Base-by-base conservation (phyloP, 768 basidiomycete genomes). In the Strobilomyces confusus region DNA sequence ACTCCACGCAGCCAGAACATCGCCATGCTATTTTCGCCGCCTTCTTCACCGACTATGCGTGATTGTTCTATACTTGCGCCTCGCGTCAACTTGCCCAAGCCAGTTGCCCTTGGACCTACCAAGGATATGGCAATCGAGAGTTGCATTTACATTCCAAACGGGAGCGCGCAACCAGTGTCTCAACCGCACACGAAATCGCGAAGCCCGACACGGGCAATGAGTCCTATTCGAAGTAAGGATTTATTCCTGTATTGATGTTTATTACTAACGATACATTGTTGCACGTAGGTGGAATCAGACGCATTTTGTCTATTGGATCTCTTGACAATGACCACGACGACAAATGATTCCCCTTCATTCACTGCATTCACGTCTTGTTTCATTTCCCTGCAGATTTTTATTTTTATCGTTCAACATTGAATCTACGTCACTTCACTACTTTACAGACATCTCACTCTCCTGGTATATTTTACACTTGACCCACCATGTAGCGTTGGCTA, bases 131-230 rank as follows among this genome's bases (percentile, higher is more conserved):
- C 41, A 44, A 40, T 45, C 19, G 49, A 56, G 2, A 44, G 25
- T 8, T 22, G 17, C 20, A 17, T 26, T 15, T 29, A 55, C 38
- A 30, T 50, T 30, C 36, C 51, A 22, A 38, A 44, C 15, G 51
- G 56, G 14, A 44, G 46, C 26, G 13, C 14, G 4, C 41, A 33
- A n/a, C 13, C 23, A 5, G 34, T 48, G 36, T 14, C 49, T 30
- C 58, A 47, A 38, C 50, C 22, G 8, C n/a, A 55, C n/a, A 42
- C 4, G 15, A 15, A 47, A 26, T 36, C 54, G 1, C 51, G 49
- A 15, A 68, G 58, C 32, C 73, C 73, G 44, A 54, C 67, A 3
- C 63, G 68, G 49, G 70, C 72, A 50, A 57, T 61, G 57, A 67
- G 67, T 48, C 58, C 53, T 36, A 53, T 59, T 33, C 58, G 58